A percentile compares a stretch with the other conserved stretches of the same genome.
Conservation (phyloP, 768 basidiomycete species). For the Rhizopogon vulgaris region DNA sequence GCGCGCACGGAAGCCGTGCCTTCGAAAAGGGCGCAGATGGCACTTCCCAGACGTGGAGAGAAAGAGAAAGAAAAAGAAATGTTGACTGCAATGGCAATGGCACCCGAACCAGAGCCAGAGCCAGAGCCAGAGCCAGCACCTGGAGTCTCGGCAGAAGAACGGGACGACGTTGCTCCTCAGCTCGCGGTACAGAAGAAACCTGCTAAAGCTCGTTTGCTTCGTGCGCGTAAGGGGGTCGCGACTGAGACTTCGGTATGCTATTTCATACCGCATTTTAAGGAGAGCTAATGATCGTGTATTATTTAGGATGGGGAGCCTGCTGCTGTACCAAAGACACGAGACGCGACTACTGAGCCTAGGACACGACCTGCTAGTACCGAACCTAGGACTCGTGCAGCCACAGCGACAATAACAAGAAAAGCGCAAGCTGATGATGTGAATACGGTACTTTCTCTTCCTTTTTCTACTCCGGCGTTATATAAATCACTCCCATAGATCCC, state of each 20-base stretch:
- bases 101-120: not conserved
- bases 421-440: not conserved
- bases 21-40: conserved; percentile 4
- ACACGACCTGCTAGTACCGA: not conserved
- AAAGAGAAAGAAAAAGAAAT: conserved; percentile 1
- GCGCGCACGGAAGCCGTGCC: not conserved
- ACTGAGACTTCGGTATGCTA: not conserved
- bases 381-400: not conserved
- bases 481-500: not conserved
- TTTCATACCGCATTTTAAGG: not conserved
- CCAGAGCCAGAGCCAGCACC: not conserved
- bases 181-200: not conserved
- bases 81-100: not conserved
- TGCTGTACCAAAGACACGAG: not conserved
- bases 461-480: too few relatives aligned
- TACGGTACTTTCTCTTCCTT: not conserved
- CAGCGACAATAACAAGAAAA: not conserved
- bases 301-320: conserved; percentile 5
- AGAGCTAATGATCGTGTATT: not conserved
- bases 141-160: not conserved
- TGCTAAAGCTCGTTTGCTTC: not conserved
- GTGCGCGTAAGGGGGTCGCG: not conserved
- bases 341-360: not conserved
- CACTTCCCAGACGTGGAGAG: not conserved
- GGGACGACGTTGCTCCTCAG: not conserved